A percentile compares a stretch with the other conserved stretches of the same genome.
Conservation (phyloP, 1,139 yeast species). For the Wickerhamomyces sp. region DNA sequence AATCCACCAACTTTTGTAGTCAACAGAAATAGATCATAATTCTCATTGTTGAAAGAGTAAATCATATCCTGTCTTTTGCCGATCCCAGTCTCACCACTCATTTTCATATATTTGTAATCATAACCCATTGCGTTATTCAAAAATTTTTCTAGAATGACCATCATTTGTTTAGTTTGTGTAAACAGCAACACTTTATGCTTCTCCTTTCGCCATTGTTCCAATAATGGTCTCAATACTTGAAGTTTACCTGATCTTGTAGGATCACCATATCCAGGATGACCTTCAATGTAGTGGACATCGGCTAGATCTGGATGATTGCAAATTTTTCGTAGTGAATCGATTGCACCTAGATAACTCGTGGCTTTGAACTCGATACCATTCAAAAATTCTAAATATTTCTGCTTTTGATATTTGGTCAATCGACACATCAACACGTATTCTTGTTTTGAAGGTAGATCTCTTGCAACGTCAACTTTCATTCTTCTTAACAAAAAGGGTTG, state of each 20-base stretch:
- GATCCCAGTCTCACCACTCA: slow-evolving; percentile 95
- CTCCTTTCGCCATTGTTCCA: slow-evolving; percentile 72
- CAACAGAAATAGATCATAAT: slow-evolving; percentile 60
- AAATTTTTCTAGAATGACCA: slow-evolving; percentile 74
- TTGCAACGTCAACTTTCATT: slow-evolving; percentile 93
- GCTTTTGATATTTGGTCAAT: slow-evolving; percentile 70
- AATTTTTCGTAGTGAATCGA: slow-evolving; percentile 81
- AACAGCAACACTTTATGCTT: slow-evolving; percentile 77
- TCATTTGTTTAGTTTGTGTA: slow-evolving; percentile 92
- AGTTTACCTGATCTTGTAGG: slow-evolving; percentile 80
- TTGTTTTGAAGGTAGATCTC: slow-evolving; percentile 86
- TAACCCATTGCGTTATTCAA: slow-evolving; percentile 38
- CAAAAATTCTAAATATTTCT: slow-evolving; percentile 66
- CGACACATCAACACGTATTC: slow-evolving; percentile 93
- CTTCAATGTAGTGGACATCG: slow-evolving; percentile 43
- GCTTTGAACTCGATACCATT: slow-evolving; percentile 78
- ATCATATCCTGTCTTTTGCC: slow-evolving; percentile 71
- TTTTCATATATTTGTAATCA: slow-evolving; percentile 56
- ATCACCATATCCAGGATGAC: slow-evolving; percentile 52
- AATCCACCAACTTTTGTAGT: slow-evolving; percentile 91
- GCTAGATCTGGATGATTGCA: slow-evolving; percentile 96
- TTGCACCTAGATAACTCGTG: slow-evolving; percentile 78
- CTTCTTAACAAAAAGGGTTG: slow-evolving; percentile 86
- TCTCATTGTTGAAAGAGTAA: slow-evolving; percentile 67
- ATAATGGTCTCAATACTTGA: slow-evolving; percentile 76